phyloP scores from a whole-genome alignment of 2,329 filamentous ascomycete species.

The Tetracladium maxilliforme region DNA sequence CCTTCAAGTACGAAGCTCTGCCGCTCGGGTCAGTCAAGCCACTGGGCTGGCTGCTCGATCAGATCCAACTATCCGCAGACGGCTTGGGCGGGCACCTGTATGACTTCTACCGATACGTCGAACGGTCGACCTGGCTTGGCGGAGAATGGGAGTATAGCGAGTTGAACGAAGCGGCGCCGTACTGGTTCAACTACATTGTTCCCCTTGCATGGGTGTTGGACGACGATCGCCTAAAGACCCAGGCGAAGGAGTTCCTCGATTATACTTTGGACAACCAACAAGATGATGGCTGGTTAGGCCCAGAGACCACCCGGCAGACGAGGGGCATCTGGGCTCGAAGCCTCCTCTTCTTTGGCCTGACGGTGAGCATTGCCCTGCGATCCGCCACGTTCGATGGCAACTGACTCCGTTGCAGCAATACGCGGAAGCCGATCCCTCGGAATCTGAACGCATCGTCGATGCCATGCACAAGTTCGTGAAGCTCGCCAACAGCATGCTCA shows the following conservation, averaged over 20 bases:
- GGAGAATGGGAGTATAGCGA: slow-evolving; percentile 33
- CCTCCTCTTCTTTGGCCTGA: slow-evolving; percentile 32
- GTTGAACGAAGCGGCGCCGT: slow-evolving; percentile 37
- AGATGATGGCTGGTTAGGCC: slow-evolving; percentile 41
- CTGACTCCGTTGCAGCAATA: slow-evolving; percentile 18
- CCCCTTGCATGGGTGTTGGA: slow-evolving; percentile 35
- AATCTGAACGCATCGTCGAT: slow-evolving; percentile 26
- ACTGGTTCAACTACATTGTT: slow-evolving; percentile 43
- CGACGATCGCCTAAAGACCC: slow-evolving; percentile 30
- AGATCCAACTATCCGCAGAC: slow-evolving; percentile 26
- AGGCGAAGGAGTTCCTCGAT: slow-evolving; percentile 27
- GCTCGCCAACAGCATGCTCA: slow-evolving; percentile 38
- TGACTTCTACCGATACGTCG: slow-evolving; percentile 40
- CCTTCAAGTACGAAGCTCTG: slow-evolving; percentile 17
- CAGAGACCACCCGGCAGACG: slow-evolving; percentile 24
- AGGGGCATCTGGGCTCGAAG: slow-evolving; percentile 38
- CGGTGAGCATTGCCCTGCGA: slow-evolving; percentile 4
- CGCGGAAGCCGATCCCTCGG: slow-evolving; percentile 28
- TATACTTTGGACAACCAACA: slow-evolving; percentile 32
- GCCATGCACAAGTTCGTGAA: slow-evolving; percentile 32
- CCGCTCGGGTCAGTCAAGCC: slow-evolving; percentile 28
- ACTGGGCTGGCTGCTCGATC: slow-evolving; percentile 29
- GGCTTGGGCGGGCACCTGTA: slow-evolving; percentile 32
- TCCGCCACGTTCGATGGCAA: slow-evolving; percentile 1
- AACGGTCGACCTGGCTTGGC: slow-evolving; percentile 33